Conservation (phyloP, 2,329 filamentous ascomycete species). For the Cladophialophora exuberans region DNA sequence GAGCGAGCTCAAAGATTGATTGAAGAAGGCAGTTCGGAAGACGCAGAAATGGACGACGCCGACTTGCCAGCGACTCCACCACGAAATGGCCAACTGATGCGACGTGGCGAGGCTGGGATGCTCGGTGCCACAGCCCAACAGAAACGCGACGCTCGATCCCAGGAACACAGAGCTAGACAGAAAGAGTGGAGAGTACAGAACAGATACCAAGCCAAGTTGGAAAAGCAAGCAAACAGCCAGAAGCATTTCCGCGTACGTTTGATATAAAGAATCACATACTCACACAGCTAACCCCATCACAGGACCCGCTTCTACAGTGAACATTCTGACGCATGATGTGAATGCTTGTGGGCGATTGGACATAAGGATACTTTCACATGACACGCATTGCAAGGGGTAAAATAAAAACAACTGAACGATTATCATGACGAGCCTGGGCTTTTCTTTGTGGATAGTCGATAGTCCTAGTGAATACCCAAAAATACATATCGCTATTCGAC, state of each 20-base stretch:
- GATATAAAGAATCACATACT: not conserved
- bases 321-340: too few relatives aligned
- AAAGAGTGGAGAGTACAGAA: conserved; percentile 64
- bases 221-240: conserved; percentile 76
- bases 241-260: conserved; percentile 68
- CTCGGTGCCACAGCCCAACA: conserved; percentile 74
- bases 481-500: too few relatives aligned
- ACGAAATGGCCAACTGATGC: conserved; percentile 50
- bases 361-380: too few relatives aligned
- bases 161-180: conserved; percentile 71
- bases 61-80: conserved; percentile 28
- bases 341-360: too few relatives aligned
- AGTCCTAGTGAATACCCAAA: too few relatives aligned
- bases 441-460: too few relatives aligned
- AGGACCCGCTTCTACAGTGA: conserved; percentile 33
- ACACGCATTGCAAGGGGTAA: too few relatives aligned
- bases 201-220: conserved; percentile 69
- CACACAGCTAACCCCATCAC: conserved; percentile 12
- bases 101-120: conserved; percentile 78
- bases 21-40: conserved; percentile 54
- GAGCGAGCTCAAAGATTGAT: conserved; percentile 47
- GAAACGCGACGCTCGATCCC: conserved; percentile 67
- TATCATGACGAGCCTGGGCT: too few relatives aligned
- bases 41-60: conserved; percentile 50
- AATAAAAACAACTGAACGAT: too few relatives aligned